Evolutionary conservation across 257 asterid species (phyloP), one percentile per base, ranked within the genome.

Genomic region (Plantago major): DNA sequence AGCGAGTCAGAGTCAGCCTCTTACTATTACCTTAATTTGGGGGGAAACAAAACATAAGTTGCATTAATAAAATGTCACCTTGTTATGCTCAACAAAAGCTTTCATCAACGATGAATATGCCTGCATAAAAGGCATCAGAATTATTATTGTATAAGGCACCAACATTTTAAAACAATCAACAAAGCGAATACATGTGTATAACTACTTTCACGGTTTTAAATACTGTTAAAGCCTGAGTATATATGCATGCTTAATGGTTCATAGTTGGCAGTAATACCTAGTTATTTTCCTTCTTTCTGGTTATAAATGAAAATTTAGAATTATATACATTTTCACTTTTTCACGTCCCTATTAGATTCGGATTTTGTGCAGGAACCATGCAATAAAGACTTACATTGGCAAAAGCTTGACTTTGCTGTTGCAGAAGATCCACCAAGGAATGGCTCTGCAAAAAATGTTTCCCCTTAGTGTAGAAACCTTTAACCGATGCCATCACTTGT

Each of bases 341-440:
- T 22, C 26, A 22, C 26, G 2, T 22, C 1, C 26, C 1, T 22
- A 22, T 22, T 22, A 22, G 26, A 22, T 22, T 22, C 26, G 26
- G 2, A 2, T 22, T 22, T 22, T 22, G 26, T 22, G 26, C 26
- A 2, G 26, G 26, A 22, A 22, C 1, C 26, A 22, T 22, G 26
- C 26, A 22, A 22, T 52, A 52, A 9, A 53, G 11, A 53, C 95
- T 78, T 74, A 87, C 99, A 66, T 89, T 87, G 64, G 95, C 92
- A 68, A 93, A 93, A 70, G 95, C 97, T 82, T 81, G 99, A 72
- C 99, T 93, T 69, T 89, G 95, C 77, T 89, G 99, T 73, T 93
- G 99, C 76, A 93, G 86, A 81, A 93, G 97, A 87, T 93, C 99
- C 66, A 89, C 92, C 83, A 93, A 81, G 68, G 95, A 87, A 75